phyloP scores from a whole-genome alignment of 495 filamentous ascomycete species.

The Tetracladium setigerum region DNA sequence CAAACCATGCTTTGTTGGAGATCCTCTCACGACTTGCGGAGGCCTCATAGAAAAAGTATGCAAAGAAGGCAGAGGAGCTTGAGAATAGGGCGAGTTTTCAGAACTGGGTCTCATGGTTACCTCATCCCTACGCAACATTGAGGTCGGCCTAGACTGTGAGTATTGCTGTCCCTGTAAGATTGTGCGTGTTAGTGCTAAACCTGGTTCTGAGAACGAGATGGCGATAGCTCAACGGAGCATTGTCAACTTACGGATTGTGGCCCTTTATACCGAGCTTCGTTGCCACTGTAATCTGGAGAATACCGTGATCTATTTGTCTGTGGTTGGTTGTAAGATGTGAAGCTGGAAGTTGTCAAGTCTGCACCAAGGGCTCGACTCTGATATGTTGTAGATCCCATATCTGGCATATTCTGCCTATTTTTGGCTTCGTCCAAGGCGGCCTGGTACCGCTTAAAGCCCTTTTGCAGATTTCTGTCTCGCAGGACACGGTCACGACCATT shows the following conservation, averaged over 20 bases:
- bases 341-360: too few relatives aligned
- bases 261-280: too few relatives aligned
- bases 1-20: slow-evolving; percentile 20
- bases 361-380: too few relatives aligned
- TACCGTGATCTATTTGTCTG: too few relatives aligned
- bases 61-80: slow-evolving; percentile 8
- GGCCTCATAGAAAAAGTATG: slow-evolving; percentile 7
- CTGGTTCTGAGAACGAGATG: too few relatives aligned
- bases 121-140: slow-evolving; percentile 11
- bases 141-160: slow-evolving; percentile 5
- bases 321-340: neutral
- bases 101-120: slow-evolving; percentile 15
- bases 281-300: too few relatives aligned
- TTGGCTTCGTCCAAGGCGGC: slow-evolving; percentile 31
- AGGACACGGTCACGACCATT: too few relatives aligned
- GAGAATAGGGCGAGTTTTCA: slow-evolving; percentile 11
- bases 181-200: too few relatives aligned
- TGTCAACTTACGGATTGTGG: too few relatives aligned
- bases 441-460: slow-evolving; percentile 32
- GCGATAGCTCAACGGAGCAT: neutral
- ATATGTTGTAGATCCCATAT: too few relatives aligned
- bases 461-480: slow-evolving; percentile 11
- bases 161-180: slow-evolving; percentile 10
- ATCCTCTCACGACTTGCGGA: slow-evolving; percentile 21
- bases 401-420: slow-evolving; percentile 23